Conservation (phyloP, 352 stramenopile genomes). For the Phytophthora meadii region DNA sequence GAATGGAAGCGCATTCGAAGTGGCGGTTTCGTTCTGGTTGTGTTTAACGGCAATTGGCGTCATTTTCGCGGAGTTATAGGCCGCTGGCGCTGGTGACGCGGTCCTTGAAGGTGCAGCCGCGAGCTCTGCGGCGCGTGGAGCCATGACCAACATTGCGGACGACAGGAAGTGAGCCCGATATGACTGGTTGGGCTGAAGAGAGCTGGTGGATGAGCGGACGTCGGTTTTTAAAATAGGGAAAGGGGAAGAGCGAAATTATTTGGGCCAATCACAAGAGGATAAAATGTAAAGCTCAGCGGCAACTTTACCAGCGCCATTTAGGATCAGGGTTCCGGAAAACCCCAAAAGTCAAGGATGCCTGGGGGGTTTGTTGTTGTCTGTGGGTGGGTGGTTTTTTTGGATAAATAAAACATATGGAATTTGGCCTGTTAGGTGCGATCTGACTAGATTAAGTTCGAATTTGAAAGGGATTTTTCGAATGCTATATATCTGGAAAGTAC, state of each 20-base stretch:
- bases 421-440: no score
- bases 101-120: background rate
- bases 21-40: conserved; percentile 22
- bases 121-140: conserved; percentile 17
- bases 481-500: no score
- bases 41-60: background rate
- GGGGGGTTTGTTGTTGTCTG: no score
- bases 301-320: no score
- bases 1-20: conserved; percentile 42
- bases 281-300: background rate
- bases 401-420: no score
- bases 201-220: conserved; percentile 17
- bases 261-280: conserved; percentile 13
- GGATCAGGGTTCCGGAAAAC: no score
- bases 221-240: conserved; percentile 20
- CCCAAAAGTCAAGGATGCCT: no score
- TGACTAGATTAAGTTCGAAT: no score
- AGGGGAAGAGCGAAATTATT: conserved; percentile 14
- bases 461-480: no score
- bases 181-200: conserved; percentile 28
- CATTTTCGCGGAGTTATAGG: conserved; percentile 16
- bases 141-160: conserved; percentile 34
- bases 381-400: no score
- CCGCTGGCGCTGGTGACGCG: conserved; percentile 6
- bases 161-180: conserved; percentile 17